Conservation (phyloP, 768 basidiomycete genomes). For the Leccinum subgranulosum region DNA sequence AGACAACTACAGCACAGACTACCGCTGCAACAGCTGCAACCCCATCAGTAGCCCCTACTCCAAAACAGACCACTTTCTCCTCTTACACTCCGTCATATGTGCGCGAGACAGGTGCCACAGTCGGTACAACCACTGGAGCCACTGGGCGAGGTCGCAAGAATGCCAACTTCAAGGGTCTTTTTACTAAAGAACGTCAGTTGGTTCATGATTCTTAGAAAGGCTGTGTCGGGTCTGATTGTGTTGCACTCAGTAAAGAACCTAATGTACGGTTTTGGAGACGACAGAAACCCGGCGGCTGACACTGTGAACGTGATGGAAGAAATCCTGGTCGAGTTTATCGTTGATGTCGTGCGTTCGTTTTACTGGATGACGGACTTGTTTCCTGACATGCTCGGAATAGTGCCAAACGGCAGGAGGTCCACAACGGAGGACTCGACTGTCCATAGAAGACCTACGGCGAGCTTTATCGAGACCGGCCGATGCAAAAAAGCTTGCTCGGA, state of each 20-base stretch:
- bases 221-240: slow-evolving; percentile 13
- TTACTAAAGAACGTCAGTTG: slow-evolving; percentile 75
- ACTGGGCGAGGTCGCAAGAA: slow-evolving; percentile 57
- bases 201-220: background rate
- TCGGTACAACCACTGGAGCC: slow-evolving; percentile 37
- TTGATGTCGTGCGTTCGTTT: slow-evolving; percentile 69
- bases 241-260: slow-evolving; percentile 62
- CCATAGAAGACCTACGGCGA: slow-evolving; percentile 82
- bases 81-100: slow-evolving; percentile 52
- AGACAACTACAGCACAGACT: slow-evolving; percentile 26
- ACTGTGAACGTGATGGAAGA: slow-evolving; percentile 93
- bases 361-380: background rate
- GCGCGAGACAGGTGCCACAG: slow-evolving; percentile 43
- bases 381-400: slow-evolving; percentile 35
- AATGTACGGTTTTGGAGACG: slow-evolving; percentile 95
- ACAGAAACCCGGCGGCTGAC: slow-evolving; percentile 82
- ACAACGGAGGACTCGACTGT: slow-evolving; percentile 68
- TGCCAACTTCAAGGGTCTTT: slow-evolving; percentile 69
- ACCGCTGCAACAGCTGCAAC: slow-evolving; percentile 28
- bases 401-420: slow-evolving; percentile 72
- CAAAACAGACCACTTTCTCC: slow-evolving; percentile 48
- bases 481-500: slow-evolving; percentile 85
- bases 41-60: slow-evolving; percentile 28
- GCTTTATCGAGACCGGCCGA: slow-evolving; percentile 83
- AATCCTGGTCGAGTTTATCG: slow-evolving; percentile 86